These are phyloP conservation scores for Penicillium psychrosexuale DNA, from an alignment of 2,329 filamentous ascomycete species.

Conservation along the genomic window DNA sequence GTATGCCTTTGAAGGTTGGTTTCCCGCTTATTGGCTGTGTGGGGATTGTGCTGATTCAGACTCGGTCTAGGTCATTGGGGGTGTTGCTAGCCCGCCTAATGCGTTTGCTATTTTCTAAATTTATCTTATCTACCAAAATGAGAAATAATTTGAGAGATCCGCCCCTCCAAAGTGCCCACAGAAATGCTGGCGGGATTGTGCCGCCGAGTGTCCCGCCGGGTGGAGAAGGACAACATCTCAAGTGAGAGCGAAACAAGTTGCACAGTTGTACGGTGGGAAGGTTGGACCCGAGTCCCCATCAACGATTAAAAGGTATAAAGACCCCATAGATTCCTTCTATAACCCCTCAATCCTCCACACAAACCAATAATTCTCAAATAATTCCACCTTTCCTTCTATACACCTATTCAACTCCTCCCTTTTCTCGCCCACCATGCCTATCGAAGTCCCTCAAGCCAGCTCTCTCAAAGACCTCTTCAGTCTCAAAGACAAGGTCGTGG, in stretches of 20 bases:
- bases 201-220: constrained; percentile 2
- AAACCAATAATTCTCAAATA: not conserved
- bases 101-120: constrained; percentile 24
- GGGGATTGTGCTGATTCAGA: not conserved
- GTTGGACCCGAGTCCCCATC: not conserved
- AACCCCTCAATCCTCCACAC: not conserved
- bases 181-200: not conserved
- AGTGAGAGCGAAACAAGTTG: not conserved
- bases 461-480: constrained; percentile 44
- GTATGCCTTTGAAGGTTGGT: constrained; percentile 32
- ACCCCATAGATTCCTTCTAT: not conserved
- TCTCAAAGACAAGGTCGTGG: constrained; percentile 48
- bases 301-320: not conserved
- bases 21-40: not conserved
- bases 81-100: constrained; percentile 25
- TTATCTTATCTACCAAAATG: not conserved
- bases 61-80: constrained; percentile 19
- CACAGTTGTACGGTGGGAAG: not conserved
- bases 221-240: not conserved
- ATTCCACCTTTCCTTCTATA: not conserved
- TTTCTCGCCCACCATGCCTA: constrained; percentile 33
- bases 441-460: constrained; percentile 34
- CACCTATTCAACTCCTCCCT: not conserved
- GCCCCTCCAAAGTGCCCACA: not conserved
- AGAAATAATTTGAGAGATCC: not conserved